Evolutionary conservation across 208 protist genomes (phyloP), one percentile per base, ranked within the genome.

Genomic region (Crithidia expoeki): DNA sequence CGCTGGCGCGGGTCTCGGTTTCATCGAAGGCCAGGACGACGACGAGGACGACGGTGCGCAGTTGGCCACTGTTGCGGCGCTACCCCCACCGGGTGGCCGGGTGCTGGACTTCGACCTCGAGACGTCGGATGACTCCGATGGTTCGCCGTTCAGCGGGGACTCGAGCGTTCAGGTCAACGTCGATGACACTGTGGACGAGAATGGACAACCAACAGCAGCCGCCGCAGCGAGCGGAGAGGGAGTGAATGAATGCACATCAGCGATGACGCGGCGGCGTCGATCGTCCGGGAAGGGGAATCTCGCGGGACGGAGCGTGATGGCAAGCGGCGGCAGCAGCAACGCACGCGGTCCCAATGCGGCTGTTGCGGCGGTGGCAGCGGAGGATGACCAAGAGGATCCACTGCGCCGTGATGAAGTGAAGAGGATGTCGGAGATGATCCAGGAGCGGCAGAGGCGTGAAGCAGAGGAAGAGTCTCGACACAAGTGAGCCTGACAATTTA

Each of bases 371-470:
- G 42, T 42, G 16, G 33, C 23, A 1, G 40, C 58, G 2, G 58
- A 64, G 23, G 58, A 64, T 14, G 69, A 74, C n/a, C 58, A 68
- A 28, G 74, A 73, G 64, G 86, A 88, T 19, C 86, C 86, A 34
- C 76, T 92, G 47, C 57, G 60, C 21, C 81, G 86, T 12, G 83
- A 83, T 10, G 84, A 92, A 60, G 81, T 92, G 34, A 92, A 92
- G 74, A 56, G 67, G 28, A 81, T 92, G 72, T 83, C 86, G 2
- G 76, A 72, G 27, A 33, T 74, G 25, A 73, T 92, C 2, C 36
- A 82, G 28, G 47, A 59, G 14, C 77, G 83, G 0, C 79, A 87
- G 53, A 51, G 47, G n/a, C 46, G 74, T 19, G 75, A 79, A 11
- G 17, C 61, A 34, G 72, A 80, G 56, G 67, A 73, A 27, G 79